phyloP scores from a whole-genome alignment of 1,284 basidiomycete genomes.

The Microbotryomycetes sp. region DNA sequence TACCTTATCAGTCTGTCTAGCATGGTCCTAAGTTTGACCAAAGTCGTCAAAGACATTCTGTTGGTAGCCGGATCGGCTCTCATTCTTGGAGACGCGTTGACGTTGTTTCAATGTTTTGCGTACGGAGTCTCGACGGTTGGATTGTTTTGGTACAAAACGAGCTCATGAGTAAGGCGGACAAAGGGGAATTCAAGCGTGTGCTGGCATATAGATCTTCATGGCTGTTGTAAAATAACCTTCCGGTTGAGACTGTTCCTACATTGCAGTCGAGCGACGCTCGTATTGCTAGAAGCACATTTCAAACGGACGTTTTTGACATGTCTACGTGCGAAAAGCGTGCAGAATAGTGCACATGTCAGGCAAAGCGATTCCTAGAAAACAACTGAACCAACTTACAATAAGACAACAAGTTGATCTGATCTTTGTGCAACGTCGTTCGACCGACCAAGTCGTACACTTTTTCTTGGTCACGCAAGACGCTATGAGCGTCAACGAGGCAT shows the following conservation, averaged over 20 bases:
- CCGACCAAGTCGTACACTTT: slow-evolving; percentile 68
- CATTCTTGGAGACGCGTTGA: slow-evolving; percentile 20
- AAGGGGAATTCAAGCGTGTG: too few species aligned
- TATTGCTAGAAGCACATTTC: too few species aligned
- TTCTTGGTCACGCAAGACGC: slow-evolving; percentile 67
- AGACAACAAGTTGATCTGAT: slow-evolving; percentile 75
- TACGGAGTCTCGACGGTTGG: not conserved
- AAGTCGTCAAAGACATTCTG: slow-evolving; percentile 31
- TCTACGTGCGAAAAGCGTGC: not conserved
- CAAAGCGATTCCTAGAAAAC: not conserved
- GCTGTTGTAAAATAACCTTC: too few species aligned
- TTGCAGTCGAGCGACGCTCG: too few species aligned
- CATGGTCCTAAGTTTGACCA: slow-evolving; percentile 24
- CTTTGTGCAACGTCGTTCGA: slow-evolving; percentile 33
- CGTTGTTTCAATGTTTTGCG: not conserved
- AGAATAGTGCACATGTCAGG: not conserved
- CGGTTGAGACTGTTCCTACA: too few species aligned
- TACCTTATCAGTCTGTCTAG: slow-evolving; percentile 27
- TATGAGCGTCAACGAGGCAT: slow-evolving; percentile 67
- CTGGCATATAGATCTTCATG: too few species aligned
- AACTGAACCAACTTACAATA: slow-evolving; percentile 44
- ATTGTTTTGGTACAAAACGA: not conserved
- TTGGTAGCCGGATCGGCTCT: slow-evolving; percentile 22
- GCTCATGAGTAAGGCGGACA: not conserved
- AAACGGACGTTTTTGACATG: not conserved